Evolutionary conservation across 106 monocot species (phyloP).

Genomic region (Narthecium ossifragum): DNA sequence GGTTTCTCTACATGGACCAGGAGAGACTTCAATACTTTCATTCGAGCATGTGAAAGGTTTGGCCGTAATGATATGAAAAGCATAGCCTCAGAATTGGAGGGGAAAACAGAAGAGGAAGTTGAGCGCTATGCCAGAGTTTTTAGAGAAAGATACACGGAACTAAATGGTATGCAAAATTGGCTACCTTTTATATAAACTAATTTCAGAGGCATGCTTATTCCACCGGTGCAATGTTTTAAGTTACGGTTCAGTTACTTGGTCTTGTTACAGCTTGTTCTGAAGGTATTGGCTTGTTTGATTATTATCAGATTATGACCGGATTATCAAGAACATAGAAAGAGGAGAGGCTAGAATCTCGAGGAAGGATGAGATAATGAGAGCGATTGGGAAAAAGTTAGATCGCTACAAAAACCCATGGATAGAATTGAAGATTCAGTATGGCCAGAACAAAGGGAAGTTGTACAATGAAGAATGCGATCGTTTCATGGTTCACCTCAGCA

Average conservation of each 20-base stretch:
- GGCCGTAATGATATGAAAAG: conserved; percentile 85
- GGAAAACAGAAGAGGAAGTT: conserved; percentile 86
- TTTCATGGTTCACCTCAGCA: conserved; percentile 62
- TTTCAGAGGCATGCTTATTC: background rate
- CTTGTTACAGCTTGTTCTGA: background rate
- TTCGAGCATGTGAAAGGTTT: conserved; percentile 91
- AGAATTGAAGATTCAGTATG: conserved; percentile 97
- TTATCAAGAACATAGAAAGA: conserved; percentile 95
- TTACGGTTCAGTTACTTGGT: background rate
- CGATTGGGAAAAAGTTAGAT: conserved; percentile 88
- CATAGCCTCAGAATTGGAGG: conserved; percentile 91
- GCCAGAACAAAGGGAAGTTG: conserved; percentile 93
- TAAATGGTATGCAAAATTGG: conserved; percentile 48
- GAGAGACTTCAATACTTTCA: conserved; percentile 91
- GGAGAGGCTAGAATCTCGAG: conserved; percentile 89
- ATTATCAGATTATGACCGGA: conserved; percentile 80
- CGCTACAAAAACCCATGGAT: conserved; percentile 96
- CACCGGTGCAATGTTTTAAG: background rate
- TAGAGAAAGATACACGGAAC: conserved; percentile 79
- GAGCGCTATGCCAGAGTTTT: conserved; percentile 92
- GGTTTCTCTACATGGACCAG: conserved; percentile 92
- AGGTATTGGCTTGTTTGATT: too few species aligned
- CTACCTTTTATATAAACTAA: background rate
- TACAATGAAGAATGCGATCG: conserved; percentile 99
- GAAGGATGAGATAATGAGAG: conserved; percentile 97